Evolutionary conservation across 495 filamentous ascomycete genomes (phyloP), one percentile per base, ranked within the genome.

Genomic region (Neurospora cerealis): DNA sequence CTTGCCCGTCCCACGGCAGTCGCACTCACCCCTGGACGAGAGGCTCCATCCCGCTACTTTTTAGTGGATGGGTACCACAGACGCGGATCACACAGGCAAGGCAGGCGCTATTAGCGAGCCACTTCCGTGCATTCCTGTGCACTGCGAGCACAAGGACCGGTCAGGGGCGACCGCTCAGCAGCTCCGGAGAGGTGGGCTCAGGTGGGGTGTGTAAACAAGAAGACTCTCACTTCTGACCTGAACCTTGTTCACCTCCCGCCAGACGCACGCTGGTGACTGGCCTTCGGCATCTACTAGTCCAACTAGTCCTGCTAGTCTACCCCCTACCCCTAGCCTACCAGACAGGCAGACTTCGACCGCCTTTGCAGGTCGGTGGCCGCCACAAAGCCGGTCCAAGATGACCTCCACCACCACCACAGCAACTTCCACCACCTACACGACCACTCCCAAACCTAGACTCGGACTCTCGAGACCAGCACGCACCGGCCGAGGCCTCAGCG

Each of bases 361-460:
- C 69, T 62, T 62, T 62, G 54, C 54, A 62, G 54, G 54, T 62
- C 54, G 54, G 54, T 34, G 54, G 54, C 70, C 70, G 73, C 75
- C 70, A 74, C 70, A 75, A 69, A 44, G 48, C 62, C 34, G n/a
- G 21, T 70, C 74, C 76, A 78, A 79, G 72, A 82, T 82, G 79
- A 76, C 80, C 71, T 74, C 74, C 75, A 74, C 74, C 71, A 74
- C 37, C 37, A 80, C 79, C 71, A 76, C 80, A 74, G 46, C 46
- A 54, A 54, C 54, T 62, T 62, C 54, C 28, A 78, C 80, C 39
- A 71, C 95, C 89, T 75, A 86, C 84, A 80, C 95, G 90, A 80
- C 95, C 90, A 41, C 93, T 89, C 73, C 93, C 87, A 62, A 62
- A 62, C 54, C 54, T 34, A 82, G 96, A 92, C 72, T 92, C 92